Base-by-base conservation (phyloP, 2,329 filamentous ascomycete genomes). In the Coniochaeta sp. region DNA sequence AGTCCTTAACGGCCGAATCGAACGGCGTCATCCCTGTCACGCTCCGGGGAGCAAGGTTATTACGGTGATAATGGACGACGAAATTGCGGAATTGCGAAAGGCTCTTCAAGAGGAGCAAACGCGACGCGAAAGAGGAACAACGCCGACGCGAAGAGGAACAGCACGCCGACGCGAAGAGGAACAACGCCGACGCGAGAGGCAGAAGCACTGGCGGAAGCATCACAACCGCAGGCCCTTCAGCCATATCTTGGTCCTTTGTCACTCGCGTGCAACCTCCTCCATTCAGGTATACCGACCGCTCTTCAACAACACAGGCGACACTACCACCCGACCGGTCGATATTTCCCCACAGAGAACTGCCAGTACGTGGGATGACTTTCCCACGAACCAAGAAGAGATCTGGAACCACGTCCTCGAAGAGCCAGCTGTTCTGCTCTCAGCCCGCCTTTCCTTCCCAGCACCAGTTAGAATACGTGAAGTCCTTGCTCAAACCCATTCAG, bases 271-370 rank as follows among this genome's bases (percentile, higher is more conserved):
- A 56, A 55, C 53, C 57, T 66, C n/a, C 26, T 55, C 58, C 27
- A 61, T 68, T 48, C 6, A 63, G 47, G 59, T 70, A 6, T 53
- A 68, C 65, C n/a, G 57, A 66, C 42, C 56, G 30, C 10, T 62
- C 62, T 45, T 50, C 59, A 12, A 70, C 63, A 3, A 69, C 64
- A 13, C 59, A 68, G 67, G 64, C 46, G 55, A 65, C 6, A 63
- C 60, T 0, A 70, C 65, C 0, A 63, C 69, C 45, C 64, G 9
- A 54, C 52, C 48, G 64, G 66, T 40, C 63, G 65, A 50, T 53
- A 66, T 12, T 70, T 54, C 52, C 68, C 69, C 54, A 55, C 51
- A 56, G 61, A 61, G 45, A 71, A n/a, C n/a, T n/a, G n/a, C 73
- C 28, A 55, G 67, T 20, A 67, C 63, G 2, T 72, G 63, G 67